Conservation (phyloP, 1,139 yeast genomes). For the Geotrichum australiense region DNA sequence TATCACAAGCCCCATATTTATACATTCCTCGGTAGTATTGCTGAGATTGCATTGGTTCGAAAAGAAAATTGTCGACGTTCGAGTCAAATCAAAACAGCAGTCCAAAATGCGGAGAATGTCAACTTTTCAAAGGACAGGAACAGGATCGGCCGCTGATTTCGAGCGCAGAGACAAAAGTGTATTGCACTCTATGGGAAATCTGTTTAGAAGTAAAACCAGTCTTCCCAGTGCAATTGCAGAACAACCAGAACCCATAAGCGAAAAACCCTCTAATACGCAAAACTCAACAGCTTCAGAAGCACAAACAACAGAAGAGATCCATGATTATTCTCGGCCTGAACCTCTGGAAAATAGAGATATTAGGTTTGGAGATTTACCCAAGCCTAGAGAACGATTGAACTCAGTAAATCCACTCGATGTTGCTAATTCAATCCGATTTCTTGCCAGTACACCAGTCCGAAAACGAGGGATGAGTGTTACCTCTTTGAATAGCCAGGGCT, state of each 20-base stretch:
- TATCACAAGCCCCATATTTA: constrained; percentile 80
- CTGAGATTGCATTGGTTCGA: constrained; percentile 47
- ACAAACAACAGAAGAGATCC: neutral
- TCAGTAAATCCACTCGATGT: constrained; percentile 3
- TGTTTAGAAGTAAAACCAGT: neutral
- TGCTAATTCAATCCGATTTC: constrained; percentile 3
- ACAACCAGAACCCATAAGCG: neutral
- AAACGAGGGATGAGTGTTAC: neutral
- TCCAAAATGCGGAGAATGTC: constrained; percentile 33
- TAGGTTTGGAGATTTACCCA: constrained; percentile 8
- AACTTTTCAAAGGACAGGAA: neutral
- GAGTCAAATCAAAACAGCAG: constrained; percentile 62
- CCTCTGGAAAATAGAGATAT: constrained; percentile 6
- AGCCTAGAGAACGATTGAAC: neutral
- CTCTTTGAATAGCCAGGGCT: neutral
- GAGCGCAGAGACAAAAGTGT: neutral
- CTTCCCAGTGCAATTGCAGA: neutral
- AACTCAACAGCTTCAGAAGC: neutral
- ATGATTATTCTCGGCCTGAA: neutral
- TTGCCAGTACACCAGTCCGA: neutral
- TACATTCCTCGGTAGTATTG: constrained; percentile 48
- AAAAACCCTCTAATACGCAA: neutral
- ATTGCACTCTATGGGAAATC: neutral
- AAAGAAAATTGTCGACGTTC: constrained; percentile 75
- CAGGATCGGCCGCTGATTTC: neutral